phyloP scores from a whole-genome alignment of 106 monocot genomes.

The Dendrobium officinale region DNA sequence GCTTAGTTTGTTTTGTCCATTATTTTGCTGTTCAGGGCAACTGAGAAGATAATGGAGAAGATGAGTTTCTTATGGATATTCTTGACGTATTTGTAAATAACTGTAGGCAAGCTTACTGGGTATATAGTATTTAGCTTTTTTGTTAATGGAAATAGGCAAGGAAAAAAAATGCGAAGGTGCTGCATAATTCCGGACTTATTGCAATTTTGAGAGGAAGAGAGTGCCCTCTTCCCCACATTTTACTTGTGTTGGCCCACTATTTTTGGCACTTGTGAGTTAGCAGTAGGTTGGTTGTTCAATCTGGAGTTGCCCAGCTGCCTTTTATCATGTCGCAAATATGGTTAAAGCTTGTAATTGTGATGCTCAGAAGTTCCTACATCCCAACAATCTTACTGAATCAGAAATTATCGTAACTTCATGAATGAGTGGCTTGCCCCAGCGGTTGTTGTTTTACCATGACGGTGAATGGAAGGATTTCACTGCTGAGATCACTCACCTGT shows the following conservation, averaged over 20 bases:
- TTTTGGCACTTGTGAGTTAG: too few species aligned
- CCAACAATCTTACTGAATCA: constrained; percentile 19
- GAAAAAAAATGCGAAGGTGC: constrained; percentile 38
- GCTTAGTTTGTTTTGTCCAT: not conserved
- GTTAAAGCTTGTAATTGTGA: not conserved
- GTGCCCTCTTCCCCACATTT: constrained; percentile 5
- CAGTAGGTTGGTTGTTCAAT: not conserved
- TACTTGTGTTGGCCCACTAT: constrained; percentile 8
- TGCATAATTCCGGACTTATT: constrained; percentile 29
- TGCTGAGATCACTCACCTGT: constrained; percentile 16
- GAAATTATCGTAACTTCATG: constrained; percentile 57
- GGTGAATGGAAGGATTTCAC: constrained; percentile 68
- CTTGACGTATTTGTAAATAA: not conserved
- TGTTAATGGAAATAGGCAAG: constrained; percentile 42
- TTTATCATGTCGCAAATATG: not conserved
- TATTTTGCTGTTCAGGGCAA: not conserved
- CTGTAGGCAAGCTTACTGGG: not conserved
- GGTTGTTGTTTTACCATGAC: constrained; percentile 43
- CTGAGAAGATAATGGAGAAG: not conserved
- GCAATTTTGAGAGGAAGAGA: constrained; percentile 35
- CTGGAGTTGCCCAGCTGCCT: constrained; percentile 1
- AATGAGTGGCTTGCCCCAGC: constrained; percentile 52
- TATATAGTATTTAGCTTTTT: not conserved
- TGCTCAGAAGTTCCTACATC: not conserved
- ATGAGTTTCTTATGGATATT: not conserved